Evolutionary conservation across 1,284 basidiomycete species (phyloP).

Genomic region (Apiotrichum brassicae): DNA sequence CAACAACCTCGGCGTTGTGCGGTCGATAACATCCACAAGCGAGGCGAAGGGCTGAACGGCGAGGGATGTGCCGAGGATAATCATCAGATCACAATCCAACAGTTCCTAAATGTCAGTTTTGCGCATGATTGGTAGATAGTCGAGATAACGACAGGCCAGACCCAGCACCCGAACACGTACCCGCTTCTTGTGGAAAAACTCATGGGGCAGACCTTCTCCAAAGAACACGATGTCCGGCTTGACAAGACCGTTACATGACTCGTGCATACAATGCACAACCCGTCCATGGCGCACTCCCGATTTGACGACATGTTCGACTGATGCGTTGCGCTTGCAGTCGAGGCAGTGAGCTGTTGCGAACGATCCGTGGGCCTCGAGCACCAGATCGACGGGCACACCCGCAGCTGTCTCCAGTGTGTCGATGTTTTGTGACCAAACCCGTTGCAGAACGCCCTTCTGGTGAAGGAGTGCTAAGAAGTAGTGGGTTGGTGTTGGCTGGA

Average conservation of each 20-base stretch:
- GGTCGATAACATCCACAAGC: slow-evolving; percentile 48
- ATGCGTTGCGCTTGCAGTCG: slow-evolving; percentile 55
- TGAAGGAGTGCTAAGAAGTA: slow-evolving; percentile 63
- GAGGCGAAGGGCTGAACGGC: slow-evolving; percentile 54
- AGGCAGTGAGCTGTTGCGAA: slow-evolving; percentile 79
- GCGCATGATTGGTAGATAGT: background rate
- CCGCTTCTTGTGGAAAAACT: slow-evolving; percentile 40
- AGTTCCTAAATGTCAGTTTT: slow-evolving; percentile 8
- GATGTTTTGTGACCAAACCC: slow-evolving; percentile 52
- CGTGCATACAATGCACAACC: slow-evolving; percentile 56
- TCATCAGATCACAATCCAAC: slow-evolving; percentile 65
- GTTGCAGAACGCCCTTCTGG: slow-evolving; percentile 28
- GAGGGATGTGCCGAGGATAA: slow-evolving; percentile 84
- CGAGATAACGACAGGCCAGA: too few species aligned
- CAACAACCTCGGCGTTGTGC: slow-evolving; percentile 48
- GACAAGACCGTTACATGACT: slow-evolving; percentile 60
- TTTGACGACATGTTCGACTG: slow-evolving; percentile 63
- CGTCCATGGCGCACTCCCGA: slow-evolving; percentile 54
- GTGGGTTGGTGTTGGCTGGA: slow-evolving; percentile 76
- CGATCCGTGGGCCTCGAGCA: slow-evolving; percentile 92
- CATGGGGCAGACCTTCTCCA: slow-evolving; percentile 58
- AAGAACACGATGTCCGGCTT: slow-evolving; percentile 97
- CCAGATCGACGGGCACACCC: slow-evolving; percentile 63
- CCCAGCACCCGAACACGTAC: slow-evolving; percentile 18
- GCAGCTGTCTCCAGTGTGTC: slow-evolving; percentile 87